Base-by-base conservation (phyloP, 441 rosid genomes). In the Jatropha podagrica region DNA sequence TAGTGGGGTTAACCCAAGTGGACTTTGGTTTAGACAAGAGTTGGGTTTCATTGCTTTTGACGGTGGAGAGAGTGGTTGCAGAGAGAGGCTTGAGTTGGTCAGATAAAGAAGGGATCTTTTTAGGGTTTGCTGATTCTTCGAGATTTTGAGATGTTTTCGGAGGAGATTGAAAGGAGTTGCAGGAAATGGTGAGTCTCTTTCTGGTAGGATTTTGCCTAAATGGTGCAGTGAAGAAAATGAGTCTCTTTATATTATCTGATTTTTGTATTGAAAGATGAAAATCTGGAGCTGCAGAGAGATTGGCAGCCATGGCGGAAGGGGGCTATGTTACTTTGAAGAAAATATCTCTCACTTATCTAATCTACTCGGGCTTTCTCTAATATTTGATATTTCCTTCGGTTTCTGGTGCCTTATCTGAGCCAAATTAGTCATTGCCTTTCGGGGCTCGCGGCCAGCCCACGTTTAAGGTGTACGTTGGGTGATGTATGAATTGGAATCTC, bases 1-100 rank as follows among this genome's bases (percentile, higher is more conserved):
- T 92, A 6, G 94, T 73, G 7, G 98, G 99, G 80, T 93, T 95
- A 77, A 93, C 92, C 97, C 95, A 93, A 4, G 86, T 91, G 65
- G 99, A 92, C 82, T 93, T 91, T 5, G 98, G 97, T 68, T 90
- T 92, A 18, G 91, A 79, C 78, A 91, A 76, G 83, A 86, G 78
- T 7, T 79, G 82, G 69, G 86, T 74, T 77, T 81, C 81, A 66
- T 76, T 76, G 20, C 68, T 77, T 20, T 48, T 52, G 48, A 83
- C 77, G n/a, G 85, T 64, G 72, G 90, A 81, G 56, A 93, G 90
- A 7, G 90, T 88, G 54, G 95, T 88, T 26, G 89, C 66, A 46
- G 94, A 90, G 73, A 93, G 89, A 68, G 95, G 91, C 84, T 82
- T 88, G 68, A 93, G 98, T 71, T 93, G 99, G 65, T 93, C 98